Conservation (phyloP, 805 yeast species). For the Zygosaccharomyces gambellarensis region DNA sequence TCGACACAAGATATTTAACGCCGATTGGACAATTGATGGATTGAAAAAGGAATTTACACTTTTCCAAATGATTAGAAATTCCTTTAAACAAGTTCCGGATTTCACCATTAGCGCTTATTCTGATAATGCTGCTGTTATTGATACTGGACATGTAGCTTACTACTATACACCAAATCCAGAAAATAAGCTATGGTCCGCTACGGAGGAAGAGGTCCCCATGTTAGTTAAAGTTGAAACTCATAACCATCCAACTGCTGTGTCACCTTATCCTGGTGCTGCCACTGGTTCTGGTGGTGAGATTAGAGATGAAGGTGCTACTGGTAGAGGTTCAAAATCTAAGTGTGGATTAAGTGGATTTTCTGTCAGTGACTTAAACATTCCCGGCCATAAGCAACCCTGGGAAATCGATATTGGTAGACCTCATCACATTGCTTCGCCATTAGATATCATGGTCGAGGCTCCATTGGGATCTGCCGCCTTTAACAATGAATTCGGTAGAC, state of each 20-base stretch:
- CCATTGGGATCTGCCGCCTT: constrained; percentile 98
- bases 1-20: constrained; percentile 97
- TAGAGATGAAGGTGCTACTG: constrained; percentile 99
- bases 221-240: constrained; percentile 96
- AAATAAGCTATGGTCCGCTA: constrained; percentile 68
- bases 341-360: constrained; percentile 94
- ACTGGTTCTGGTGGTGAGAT: constrained; percentile 99
- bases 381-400: constrained; percentile 89
- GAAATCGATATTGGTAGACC: constrained; percentile 89
- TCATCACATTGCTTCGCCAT: constrained; percentile 81
- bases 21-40: constrained; percentile 95
- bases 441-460: constrained; percentile 95
- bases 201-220: constrained; percentile 77
- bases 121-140: constrained; percentile 94
- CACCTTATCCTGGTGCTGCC: constrained; percentile 99
- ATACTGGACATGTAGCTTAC: constrained; percentile 54
- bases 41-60: constrained; percentile 65
- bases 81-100: constrained; percentile 75
- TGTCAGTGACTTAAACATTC: constrained; percentile 86
- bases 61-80: constrained; percentile 93
- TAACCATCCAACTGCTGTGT: constrained; percentile 98
- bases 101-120: constrained; percentile 90
- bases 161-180: constrained; percentile 72
- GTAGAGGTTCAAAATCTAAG: constrained; percentile 95
- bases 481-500: constrained; percentile 98